Evolutionary conservation across 2,329 filamentous ascomycete species (phyloP), one percentile per base, ranked within the genome.

Genomic region (Diaporthe destruens): DNA sequence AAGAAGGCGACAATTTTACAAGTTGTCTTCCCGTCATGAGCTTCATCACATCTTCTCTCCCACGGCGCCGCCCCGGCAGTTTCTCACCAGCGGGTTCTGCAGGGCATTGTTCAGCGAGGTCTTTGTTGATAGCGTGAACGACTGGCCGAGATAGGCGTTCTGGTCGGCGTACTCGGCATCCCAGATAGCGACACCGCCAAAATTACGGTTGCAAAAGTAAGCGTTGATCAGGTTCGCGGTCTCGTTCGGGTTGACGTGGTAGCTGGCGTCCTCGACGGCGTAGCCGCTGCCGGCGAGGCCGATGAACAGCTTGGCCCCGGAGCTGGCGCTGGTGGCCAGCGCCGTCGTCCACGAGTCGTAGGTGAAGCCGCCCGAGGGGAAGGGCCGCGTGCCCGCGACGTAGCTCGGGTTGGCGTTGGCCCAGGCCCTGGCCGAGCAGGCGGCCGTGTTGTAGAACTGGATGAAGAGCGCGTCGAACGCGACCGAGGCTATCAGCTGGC

Each of bases 361-460:
- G 74, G 85, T 87, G 80, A 86, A 84, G 47, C 76, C 75, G 14
- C 79, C 77, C 6, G 44, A 51, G n/a, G 74, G 66, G 54, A 74
- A 75, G 63, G 75, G 74, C 6, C 69, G 2, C 20, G 72, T 71
- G 12, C 78, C 80, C 11, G 78, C 69, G 16, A 74, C 72, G 73
- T 81, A 80, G 63, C 75, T 73, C 20, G 76, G 47, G 73, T 82
- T 76, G 34, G 80, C 78, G 56, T 83, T 81, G 56, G 74, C 77
- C 78, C 79, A 80, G 16, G 73, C 65, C 14, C 75, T 75, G 1
- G 79, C 78, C 18, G 76, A 76, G 76, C 84, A 86, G 25, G 63
- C 75, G 0, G 76, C 75, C 77, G 86, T 86, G 80, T 87, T 86
- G 80, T 86, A 87, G 78, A 87, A 87, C 79, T 87, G 85, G 66